Evolutionary conservation across 306 rosid species (phyloP).

Genomic region (Vigna nakashimae): DNA sequence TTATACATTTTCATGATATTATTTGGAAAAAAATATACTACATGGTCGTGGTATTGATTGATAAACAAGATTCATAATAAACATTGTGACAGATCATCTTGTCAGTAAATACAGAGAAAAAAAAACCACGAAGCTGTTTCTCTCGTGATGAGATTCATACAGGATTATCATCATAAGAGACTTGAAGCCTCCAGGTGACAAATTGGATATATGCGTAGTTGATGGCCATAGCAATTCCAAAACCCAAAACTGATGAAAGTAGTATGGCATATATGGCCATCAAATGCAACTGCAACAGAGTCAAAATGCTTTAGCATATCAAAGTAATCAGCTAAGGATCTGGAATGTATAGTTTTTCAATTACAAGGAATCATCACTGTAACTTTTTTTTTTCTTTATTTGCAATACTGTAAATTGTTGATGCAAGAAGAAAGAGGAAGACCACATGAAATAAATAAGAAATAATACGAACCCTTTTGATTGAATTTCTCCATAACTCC

Average conservation of each 20-base stretch:
- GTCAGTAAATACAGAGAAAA: conserved; percentile 29
- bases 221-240: conserved; percentile 79
- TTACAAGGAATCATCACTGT: neutral
- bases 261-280: conserved; percentile 71
- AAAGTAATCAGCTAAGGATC: conserved; percentile 19
- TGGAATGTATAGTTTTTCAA: neutral
- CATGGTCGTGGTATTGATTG: conserved; percentile 8
- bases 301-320: conserved; percentile 35
- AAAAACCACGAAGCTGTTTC: conserved; percentile 36
- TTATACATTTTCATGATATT: conserved; percentile 25
- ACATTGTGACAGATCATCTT: conserved; percentile 7
- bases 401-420: neutral
- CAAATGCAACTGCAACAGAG: conserved; percentile 76
- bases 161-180: conserved; percentile 54
- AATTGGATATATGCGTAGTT: conserved; percentile 70
- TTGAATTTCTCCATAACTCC: too few relatives aligned
- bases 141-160: conserved; percentile 52
- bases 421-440: conserved; percentile 19
- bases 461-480: too few relatives aligned
- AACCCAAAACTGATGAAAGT: conserved; percentile 79
- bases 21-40: conserved; percentile 18
- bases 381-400: neutral
- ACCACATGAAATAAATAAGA: neutral
- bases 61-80: conserved; percentile 30
- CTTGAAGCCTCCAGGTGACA: conserved; percentile 73